Conservation (phyloP, 2,329 filamentous ascomycete genomes). For the Neonectria ditissima region DNA sequence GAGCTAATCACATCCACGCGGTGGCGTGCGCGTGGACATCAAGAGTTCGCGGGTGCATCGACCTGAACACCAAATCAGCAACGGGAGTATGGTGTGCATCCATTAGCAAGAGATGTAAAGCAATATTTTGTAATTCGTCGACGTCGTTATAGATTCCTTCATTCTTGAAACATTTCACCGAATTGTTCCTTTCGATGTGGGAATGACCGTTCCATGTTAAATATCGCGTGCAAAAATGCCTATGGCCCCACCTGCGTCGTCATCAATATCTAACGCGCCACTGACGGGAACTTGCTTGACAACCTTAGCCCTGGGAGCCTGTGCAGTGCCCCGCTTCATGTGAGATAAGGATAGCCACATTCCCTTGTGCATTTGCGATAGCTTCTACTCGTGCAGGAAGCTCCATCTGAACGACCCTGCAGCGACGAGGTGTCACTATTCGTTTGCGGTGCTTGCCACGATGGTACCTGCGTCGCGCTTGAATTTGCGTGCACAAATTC, state of each 20-base stretch:
- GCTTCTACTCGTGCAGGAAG: slow-evolving; percentile 4
- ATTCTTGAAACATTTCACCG: slow-evolving; percentile 3
- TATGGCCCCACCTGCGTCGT: background rate
- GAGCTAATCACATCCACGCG: background rate
- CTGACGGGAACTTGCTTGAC: slow-evolving; percentile 4
- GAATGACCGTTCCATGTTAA: background rate
- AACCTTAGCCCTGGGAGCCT: slow-evolving; percentile 2
- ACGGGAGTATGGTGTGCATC: background rate
- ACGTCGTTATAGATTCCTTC: background rate
- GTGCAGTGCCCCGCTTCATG: slow-evolving; percentile 3
- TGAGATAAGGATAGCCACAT: slow-evolving; percentile 1
- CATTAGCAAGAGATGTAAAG: background rate
- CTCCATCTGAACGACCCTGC: slow-evolving; percentile 4
- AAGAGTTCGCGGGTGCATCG: background rate
- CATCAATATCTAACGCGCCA: slow-evolving; percentile 1
- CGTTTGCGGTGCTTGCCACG: background rate
- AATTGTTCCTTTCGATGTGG: background rate
- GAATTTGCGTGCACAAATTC: slow-evolving; percentile 3
- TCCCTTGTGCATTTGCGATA: slow-evolving; percentile 5
- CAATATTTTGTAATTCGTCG: background rate
- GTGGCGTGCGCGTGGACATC: background rate
- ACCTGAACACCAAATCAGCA: background rate
- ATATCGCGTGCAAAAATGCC: background rate
- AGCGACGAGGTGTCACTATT: slow-evolving; percentile 1
- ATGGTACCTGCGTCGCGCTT: slow-evolving; percentile 3